Evolutionary conservation across 192 early-diverging fungal genomes (phyloP), one percentile per base, ranked within the genome.

Genomic region (Pilobolus umbonatus): DNA sequence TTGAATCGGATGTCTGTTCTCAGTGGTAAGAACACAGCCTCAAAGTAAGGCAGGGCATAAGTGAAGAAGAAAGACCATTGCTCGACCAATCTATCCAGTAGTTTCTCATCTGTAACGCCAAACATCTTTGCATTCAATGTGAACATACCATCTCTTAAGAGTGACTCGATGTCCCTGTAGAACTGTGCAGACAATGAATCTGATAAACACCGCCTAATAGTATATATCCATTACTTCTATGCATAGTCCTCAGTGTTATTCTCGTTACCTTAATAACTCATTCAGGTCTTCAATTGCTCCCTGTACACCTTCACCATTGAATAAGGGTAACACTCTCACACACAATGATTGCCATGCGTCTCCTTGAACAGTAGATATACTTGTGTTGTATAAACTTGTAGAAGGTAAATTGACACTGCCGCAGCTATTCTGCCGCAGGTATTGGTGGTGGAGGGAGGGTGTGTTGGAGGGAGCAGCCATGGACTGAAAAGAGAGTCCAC

Each of bases 251-350:
- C n/a, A n/a, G n/a, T n/a, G n/a, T n/a, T n/a, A n/a, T 21, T 17
- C 4, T 38, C 25, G 11, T 38, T 74, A 89, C 87, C 80, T 73
- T 31, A 92, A 82, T 34, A 88, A 68, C 25, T 91, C 91, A 48
- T 89, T 90, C 54, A 87, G 63, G 52, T 95, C 91, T 65, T 95
- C 93, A 46, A 95, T 89, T 4, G 83, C 69, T 12, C 90, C 86
- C 36, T 85, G 81, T 47, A 95, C 55, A 0, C 88, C 81, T 61
- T 92, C 88, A 14, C 93, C 93, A 47, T 90, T 92, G 59, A 95
- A 95, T 49, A 95, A 65, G 1, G 93, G 91, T 47, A 95, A 62
- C 3, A 95, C 86, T 19, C 83, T 81, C 22, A 77, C 72, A 22
- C 85, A 82, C 2, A 95, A 43, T 6, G 77, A 72, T 30, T 82